Conservation (phyloP, 345 rosid genomes). For the Carallia pectinifolia region DNA sequence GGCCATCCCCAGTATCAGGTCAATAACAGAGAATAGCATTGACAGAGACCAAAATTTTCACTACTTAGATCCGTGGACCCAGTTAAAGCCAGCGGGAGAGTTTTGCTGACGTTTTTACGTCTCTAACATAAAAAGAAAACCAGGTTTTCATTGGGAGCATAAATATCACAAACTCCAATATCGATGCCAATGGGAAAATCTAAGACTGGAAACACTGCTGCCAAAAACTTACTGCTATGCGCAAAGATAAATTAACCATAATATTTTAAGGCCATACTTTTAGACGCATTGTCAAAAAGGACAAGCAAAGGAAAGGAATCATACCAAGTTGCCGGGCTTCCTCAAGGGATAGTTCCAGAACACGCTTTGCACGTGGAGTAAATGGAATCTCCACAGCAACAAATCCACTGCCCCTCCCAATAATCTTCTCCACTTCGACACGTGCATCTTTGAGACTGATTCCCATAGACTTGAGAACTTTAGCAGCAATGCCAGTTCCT, state of each 20-base stretch:
- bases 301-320: neutral
- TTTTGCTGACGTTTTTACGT: neutral
- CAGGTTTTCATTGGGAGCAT: no score
- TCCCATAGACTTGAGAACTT: slow-evolving; percentile 97
- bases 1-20: neutral
- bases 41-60: neutral
- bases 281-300: no score
- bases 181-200: neutral
- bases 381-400: slow-evolving; percentile 97
- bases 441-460: slow-evolving; percentile 95
- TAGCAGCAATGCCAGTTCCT: slow-evolving; percentile 97
- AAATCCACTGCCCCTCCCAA: slow-evolving; percentile 95
- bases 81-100: no score
- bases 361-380: slow-evolving; percentile 99
- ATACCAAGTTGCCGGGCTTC: slow-evolving; percentile 96
- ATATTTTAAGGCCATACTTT: neutral
- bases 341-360: slow-evolving; percentile 88
- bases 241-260: neutral
- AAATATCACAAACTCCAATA: no score
- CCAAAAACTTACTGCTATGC: neutral
- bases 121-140: no score
- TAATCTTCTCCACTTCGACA: slow-evolving; percentile 91
- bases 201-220: neutral
- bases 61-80: no score
- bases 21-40: neutral